A percentile compares a stretch with the other conserved stretches of the same genome.
Conservation (phyloP, 768 basidiomycete genomes). For the Amanita subjunquillea region DNA sequence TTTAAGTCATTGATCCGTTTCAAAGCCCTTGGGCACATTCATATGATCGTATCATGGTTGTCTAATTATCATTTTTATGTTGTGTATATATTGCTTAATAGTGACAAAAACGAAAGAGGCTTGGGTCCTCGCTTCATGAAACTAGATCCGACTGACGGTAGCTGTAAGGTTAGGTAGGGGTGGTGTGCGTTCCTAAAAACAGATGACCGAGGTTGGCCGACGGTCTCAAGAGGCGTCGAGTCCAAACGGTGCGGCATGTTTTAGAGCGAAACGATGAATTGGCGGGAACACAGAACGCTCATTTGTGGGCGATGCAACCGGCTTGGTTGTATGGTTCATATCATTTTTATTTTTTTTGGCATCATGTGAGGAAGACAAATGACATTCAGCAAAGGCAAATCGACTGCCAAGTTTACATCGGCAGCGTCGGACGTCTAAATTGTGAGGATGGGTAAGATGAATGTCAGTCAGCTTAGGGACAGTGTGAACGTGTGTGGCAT, state of each 20-base stretch:
- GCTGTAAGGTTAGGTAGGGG: not conserved
- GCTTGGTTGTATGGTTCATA: not conserved
- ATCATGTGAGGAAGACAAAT: not conserved
- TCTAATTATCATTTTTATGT: not conserved
- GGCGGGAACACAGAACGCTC: not conserved
- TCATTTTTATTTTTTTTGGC: too few species aligned
- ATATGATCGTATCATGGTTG: not conserved
- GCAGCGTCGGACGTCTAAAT: too few species aligned
- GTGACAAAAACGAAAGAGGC: not conserved
- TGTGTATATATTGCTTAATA: too few species aligned
- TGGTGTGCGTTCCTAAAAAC: not conserved
- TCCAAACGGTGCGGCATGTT: not conserved
- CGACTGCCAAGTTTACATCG: too few species aligned
- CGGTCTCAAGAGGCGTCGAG: slow-evolving; percentile 1
- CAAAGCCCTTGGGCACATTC: not conserved
- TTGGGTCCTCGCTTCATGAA: not conserved
- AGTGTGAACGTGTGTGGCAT: too few species aligned
- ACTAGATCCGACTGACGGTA: not conserved
- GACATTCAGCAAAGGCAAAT: too few species aligned
- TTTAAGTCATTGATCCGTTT: not conserved
- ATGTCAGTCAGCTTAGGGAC: too few species aligned
- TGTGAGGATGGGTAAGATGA: too few species aligned
- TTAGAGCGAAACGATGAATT: not conserved
- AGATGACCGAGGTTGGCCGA: not conserved
- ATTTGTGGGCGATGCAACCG: not conserved